phyloP scores from a whole-genome alignment of 768 basidiomycete genomes.

The Lactarius trivialis region DNA sequence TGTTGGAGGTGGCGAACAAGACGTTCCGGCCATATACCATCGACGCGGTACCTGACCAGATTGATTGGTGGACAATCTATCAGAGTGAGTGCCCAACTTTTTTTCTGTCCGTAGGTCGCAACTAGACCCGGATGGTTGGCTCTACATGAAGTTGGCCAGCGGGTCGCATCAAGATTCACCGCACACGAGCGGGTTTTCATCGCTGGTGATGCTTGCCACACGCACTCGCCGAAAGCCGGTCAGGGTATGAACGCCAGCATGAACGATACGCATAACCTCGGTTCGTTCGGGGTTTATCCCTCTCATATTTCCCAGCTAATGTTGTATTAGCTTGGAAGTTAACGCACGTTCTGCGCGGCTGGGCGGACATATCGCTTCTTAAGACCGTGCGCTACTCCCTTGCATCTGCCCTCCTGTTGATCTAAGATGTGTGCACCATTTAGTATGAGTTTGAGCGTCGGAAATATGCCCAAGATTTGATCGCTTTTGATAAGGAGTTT shows the following conservation, averaged over 20 bases:
- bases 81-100: slow-evolving; percentile 32
- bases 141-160: slow-evolving; percentile 41
- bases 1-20: slow-evolving; percentile 40
- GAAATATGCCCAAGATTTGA: slow-evolving; percentile 48
- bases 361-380: slow-evolving; percentile 40
- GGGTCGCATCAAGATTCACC: slow-evolving; percentile 47
- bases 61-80: slow-evolving; percentile 48
- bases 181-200: slow-evolving; percentile 46
- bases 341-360: slow-evolving; percentile 42
- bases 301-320: background rate
- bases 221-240: slow-evolving; percentile 40
- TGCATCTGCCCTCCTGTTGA: background rate
- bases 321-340: slow-evolving; percentile 43
- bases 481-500: slow-evolving; percentile 47
- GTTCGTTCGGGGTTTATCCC: slow-evolving; percentile 21
- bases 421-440: background rate
- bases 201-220: slow-evolving; percentile 49
- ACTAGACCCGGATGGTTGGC: background rate
- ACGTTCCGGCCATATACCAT: slow-evolving; percentile 38
- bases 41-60: slow-evolving; percentile 27
- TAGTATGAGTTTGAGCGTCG: slow-evolving; percentile 50
- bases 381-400: slow-evolving; percentile 35
- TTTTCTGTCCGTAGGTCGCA: background rate
- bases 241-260: slow-evolving; percentile 52
- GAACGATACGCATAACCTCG: slow-evolving; percentile 48